These are phyloP conservation scores for Lachnellula arida DNA, from an alignment of 2,329 filamentous ascomycete species.

Conservation along the genomic window DNA sequence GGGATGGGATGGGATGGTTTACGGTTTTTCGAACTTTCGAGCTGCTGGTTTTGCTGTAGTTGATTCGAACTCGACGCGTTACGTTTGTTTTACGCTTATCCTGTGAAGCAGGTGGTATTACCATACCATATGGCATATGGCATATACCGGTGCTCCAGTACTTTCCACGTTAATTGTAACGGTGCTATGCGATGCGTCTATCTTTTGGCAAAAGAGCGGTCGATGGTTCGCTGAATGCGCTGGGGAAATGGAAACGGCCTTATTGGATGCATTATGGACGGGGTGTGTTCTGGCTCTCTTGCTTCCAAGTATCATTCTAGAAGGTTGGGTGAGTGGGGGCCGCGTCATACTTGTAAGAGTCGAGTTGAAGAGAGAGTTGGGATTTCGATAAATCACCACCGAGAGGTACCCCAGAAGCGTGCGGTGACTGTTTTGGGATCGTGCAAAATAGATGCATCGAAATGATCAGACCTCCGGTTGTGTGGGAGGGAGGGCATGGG, in stretches of 20 bases:
- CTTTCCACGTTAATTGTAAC: background rate
- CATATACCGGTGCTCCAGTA: background rate
- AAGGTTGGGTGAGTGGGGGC: background rate
- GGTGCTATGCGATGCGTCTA: background rate
- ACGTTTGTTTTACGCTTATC: constrained; percentile 6
- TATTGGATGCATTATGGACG: background rate
- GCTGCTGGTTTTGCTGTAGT: no score
- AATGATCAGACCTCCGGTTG: background rate
- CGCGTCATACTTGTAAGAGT: background rate
- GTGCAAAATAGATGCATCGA: background rate
- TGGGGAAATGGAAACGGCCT: background rate
- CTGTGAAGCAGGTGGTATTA: background rate
- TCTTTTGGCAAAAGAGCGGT: background rate
- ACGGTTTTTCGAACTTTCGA: no score
- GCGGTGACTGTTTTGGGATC: background rate
- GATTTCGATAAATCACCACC: background rate
- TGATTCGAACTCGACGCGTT: background rate
- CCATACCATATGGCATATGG: no score
- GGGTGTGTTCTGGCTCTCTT: background rate
- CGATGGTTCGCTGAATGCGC: background rate
- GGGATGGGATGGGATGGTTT: no score
- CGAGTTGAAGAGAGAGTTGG: background rate
- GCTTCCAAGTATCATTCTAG: background rate
- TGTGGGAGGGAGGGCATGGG: no score
- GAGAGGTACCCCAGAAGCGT: background rate